phyloP scores from a whole-genome alignment of 169 alveolate species.

The Babesia divergens region DNA sequence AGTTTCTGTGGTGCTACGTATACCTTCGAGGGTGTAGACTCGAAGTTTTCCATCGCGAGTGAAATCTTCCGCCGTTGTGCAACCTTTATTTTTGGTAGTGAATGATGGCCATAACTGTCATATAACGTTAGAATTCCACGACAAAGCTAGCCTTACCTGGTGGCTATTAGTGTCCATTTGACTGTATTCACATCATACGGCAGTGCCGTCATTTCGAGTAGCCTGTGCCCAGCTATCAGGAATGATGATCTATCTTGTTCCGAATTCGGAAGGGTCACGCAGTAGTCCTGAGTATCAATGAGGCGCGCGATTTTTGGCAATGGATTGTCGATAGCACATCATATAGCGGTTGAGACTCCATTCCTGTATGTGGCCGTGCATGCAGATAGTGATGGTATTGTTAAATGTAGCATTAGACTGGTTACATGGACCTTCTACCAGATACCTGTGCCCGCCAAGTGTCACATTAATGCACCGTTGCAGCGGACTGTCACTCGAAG shows the following conservation, averaged over 20 bases:
- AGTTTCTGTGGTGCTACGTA: background rate
- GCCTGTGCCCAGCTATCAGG: constrained; percentile 1
- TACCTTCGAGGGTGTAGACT: constrained; percentile 7
- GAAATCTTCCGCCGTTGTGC: constrained; percentile 3
- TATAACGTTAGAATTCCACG: background rate
- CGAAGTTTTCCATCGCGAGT: background rate
- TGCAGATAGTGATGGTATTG: too few relatives aligned
- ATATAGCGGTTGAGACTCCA: too few relatives aligned
- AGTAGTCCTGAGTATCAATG: constrained; percentile 6
- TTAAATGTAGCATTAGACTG: too few relatives aligned
- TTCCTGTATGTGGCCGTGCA: too few relatives aligned
- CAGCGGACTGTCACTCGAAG: too few relatives aligned
- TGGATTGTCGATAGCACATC: too few relatives aligned
- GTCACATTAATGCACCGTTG: too few relatives aligned
- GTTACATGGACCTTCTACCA: too few relatives aligned
- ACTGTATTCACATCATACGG: background rate
- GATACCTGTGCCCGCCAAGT: too few relatives aligned
- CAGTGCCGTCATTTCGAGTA: background rate
- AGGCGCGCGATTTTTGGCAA: too few relatives aligned
- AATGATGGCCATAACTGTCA: constrained; percentile 21
- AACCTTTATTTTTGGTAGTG: background rate
- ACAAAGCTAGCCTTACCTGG: background rate
- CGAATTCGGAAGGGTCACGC: background rate
- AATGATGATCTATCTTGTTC: background rate
- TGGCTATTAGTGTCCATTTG: constrained; percentile 6